A percentile compares a stretch with the other conserved stretches of the same genome.
Evolutionary conservation across 495 filamentous ascomycete genomes (phyloP).

Genomic region (Penicillium longicatenatum): DNA sequence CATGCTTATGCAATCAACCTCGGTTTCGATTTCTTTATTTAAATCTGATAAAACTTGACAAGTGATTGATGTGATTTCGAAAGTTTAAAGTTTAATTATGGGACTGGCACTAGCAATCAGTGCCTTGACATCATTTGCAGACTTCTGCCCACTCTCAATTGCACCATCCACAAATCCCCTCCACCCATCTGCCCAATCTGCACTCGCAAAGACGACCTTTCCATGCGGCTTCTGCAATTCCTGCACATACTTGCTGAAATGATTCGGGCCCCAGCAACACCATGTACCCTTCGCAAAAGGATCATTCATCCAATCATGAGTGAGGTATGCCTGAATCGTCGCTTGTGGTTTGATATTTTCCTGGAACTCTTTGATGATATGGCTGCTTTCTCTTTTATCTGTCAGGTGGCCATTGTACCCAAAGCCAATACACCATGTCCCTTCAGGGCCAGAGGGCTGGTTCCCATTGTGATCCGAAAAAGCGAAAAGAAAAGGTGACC

Average conservation of each 20-base stretch:
- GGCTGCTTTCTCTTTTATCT: not conserved
- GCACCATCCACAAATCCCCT: constrained; percentile 36
- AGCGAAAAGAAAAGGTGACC: not conserved
- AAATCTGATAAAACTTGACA: not conserved
- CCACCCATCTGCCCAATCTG: constrained; percentile 39
- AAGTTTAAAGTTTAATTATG: not conserved
- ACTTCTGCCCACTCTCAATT: constrained; percentile 28
- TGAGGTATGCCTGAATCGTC: constrained; percentile 4
- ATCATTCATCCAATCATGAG: constrained; percentile 36
- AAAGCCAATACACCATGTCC: not conserved
- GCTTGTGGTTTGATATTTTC: no score
- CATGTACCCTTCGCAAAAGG: constrained; percentile 27
- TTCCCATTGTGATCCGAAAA: not conserved
- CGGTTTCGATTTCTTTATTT: not conserved
- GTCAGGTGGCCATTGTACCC: not conserved
- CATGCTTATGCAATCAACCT: constrained; percentile 5
- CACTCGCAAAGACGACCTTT: constrained; percentile 31
- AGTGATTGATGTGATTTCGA: not conserved
- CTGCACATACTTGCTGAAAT: constrained; percentile 19
- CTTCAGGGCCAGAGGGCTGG: not conserved
- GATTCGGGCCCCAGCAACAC: constrained; percentile 25
- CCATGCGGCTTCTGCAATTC: constrained; percentile 25
- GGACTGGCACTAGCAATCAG: not conserved
- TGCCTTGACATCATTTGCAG: not conserved
- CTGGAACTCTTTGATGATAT: not conserved